A percentile compares a stretch with the other conserved stretches of the same genome.
phyloP scores from a whole-genome alignment of 129 eudicot genomes.

The Deinandra increscens region DNA sequence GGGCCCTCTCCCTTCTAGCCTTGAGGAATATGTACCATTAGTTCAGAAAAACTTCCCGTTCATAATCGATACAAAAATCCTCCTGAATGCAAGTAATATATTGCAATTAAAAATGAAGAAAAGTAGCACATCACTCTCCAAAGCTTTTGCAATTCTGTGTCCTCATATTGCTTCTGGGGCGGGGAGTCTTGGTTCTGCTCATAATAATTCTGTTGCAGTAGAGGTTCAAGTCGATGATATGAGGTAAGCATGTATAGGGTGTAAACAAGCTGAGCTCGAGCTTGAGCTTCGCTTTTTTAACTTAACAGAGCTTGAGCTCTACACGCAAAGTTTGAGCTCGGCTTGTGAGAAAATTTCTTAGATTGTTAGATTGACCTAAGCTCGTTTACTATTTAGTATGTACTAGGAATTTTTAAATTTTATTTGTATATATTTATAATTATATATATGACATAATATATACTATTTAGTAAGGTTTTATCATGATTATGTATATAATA shows the following conservation, averaged over 20 bases:
- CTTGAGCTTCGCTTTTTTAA: background rate
- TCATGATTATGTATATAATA: background rate
- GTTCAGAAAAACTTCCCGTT: slow-evolving; percentile 62
- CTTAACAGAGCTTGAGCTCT: background rate
- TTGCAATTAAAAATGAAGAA: slow-evolving; percentile 56
- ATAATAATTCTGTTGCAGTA: slow-evolving; percentile 50
- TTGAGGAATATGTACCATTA: slow-evolving; percentile 54
- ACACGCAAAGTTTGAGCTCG: background rate
- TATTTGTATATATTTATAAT: background rate
- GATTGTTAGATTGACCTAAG: background rate
- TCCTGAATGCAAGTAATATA: slow-evolving; percentile 44
- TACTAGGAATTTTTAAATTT: no score
- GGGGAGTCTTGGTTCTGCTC: slow-evolving; percentile 33
- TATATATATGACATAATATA: background rate
- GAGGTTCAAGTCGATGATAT: slow-evolving; percentile 95
- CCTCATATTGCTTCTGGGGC: slow-evolving; percentile 61
- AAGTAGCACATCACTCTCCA: slow-evolving; percentile 69
- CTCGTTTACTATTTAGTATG: background rate
- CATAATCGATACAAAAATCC: slow-evolving; percentile 80
- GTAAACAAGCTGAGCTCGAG: background rate
- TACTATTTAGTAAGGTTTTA: background rate
- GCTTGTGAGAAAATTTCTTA: background rate
- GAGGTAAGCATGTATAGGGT: slow-evolving; percentile 51
- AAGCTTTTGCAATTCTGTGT: slow-evolving; percentile 73
- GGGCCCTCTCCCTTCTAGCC: slow-evolving; percentile 81